Conservation (phyloP, 139 green algal species). For the Chlamydomonas sp. region DNA sequence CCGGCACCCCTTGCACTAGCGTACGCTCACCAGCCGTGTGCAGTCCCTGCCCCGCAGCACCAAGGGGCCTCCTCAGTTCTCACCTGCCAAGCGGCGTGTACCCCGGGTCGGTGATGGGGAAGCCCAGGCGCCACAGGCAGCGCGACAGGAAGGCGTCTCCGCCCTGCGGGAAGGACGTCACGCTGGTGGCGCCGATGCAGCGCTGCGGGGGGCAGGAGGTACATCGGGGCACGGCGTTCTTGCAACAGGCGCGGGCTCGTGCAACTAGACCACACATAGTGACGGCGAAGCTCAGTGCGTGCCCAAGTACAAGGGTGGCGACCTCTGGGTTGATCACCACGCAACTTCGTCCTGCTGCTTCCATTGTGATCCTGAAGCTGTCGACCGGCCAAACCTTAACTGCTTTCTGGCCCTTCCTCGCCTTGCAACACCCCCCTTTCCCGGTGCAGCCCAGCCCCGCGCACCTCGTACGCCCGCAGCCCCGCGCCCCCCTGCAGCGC, state of each 20-base stretch:
- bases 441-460: background rate
- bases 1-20: no score
- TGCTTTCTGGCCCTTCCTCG: no score
- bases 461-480: conserved; percentile 18
- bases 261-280: no score
- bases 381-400: no score
- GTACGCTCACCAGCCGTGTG: background rate
- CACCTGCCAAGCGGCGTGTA: conserved; percentile 34
- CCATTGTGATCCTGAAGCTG: no score
- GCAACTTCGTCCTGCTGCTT: no score
- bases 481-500: background rate
- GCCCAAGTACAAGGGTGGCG: no score
- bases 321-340: no score
- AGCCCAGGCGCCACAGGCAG: conserved; percentile 36
- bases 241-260: no score
- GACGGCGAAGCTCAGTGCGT: no score
- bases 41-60: no score
- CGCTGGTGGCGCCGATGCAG: background rate
- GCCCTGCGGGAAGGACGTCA: conserved; percentile 26
- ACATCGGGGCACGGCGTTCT: background rate
- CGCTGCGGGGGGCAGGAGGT: background rate
- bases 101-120: conserved; percentile 30
- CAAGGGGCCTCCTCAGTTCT: background rate
- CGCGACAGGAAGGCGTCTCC: conserved; percentile 28
- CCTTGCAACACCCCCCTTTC: no score